A percentile compares a stretch with the other conserved stretches of the same genome.
Evolutionary conservation across 495 filamentous ascomycete genomes (phyloP).

Genomic region (Tuber calosporum): DNA sequence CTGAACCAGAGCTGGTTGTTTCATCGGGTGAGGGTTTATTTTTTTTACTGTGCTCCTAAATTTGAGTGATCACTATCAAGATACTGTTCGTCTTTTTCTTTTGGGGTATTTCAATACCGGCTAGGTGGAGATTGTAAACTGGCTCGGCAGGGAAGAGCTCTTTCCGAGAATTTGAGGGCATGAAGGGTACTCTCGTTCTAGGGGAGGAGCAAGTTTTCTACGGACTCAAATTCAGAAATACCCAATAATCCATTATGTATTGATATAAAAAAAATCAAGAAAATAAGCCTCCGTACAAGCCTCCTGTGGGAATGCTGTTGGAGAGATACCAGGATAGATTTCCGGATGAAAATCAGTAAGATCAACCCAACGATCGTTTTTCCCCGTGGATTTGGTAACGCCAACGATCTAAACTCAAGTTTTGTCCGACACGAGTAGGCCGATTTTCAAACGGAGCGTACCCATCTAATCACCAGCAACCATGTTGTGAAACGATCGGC

Average conservation of each 20-base stretch:
- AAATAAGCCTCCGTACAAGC: no score
- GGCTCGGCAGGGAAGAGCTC: not conserved
- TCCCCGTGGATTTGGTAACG: not conserved
- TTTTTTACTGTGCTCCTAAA: not conserved
- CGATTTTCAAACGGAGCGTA: not conserved
- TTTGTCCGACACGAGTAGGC: not conserved
- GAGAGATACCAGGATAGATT: not conserved
- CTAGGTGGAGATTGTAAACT: not conserved
- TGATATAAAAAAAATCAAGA: not conserved
- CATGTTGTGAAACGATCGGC: not conserved
- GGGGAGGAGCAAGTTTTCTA: not conserved
- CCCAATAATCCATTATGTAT: not conserved
- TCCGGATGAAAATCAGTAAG: not conserved
- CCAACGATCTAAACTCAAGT: not conserved
- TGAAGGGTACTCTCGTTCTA: not conserved
- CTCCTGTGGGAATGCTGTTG: not conserved
- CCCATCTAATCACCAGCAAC: not conserved
- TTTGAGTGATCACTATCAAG: not conserved
- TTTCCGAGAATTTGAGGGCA: not conserved
- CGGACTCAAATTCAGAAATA: not conserved
- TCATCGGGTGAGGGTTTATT: not conserved
- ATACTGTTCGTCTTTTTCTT: not conserved
- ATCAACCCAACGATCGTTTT: constrained; percentile 3
- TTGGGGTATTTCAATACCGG: not conserved
- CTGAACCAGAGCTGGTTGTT: not conserved